These are phyloP conservation scores for Chlamydomonas sp. DNA, from an alignment of 139 green algal species.

Conservation along the genomic window DNA sequence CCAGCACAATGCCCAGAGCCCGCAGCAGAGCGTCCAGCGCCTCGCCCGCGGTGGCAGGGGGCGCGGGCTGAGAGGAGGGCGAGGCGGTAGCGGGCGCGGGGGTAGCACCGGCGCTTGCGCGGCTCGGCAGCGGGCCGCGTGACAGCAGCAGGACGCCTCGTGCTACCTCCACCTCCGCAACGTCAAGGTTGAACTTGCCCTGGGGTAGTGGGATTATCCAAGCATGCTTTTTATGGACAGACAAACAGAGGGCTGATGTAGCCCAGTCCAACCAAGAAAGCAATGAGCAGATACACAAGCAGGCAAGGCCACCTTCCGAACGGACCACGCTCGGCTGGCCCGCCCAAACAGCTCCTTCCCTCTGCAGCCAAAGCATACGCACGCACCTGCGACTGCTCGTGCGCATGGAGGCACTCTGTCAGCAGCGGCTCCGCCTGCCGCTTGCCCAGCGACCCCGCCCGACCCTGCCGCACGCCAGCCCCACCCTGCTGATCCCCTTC, in stretches of 20 bases:
- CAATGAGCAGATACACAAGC: not conserved
- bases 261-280: not conserved
- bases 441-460: not conserved
- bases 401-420: constrained; percentile 29
- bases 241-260: not conserved
- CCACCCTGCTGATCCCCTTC: no score
- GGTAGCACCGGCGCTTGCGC: not conserved
- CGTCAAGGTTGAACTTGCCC: constrained; percentile 44
- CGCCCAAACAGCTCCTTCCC: not conserved
- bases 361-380: not conserved
- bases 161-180: constrained; percentile 38
- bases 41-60: not conserved
- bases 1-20: constrained; percentile 30
- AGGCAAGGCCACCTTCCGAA: not conserved
- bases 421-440: constrained; percentile 1
- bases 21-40: constrained; percentile 11
- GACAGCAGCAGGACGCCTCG: not conserved
- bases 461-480: not conserved
- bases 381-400: constrained; percentile 38
- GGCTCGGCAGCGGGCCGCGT: not conserved
- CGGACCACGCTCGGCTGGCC: not conserved
- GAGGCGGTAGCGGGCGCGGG: no score
- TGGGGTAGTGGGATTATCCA: not conserved
- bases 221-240: not conserved
- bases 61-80: not conserved